These are phyloP conservation scores for Macrolepiota dolichaula DNA, from an alignment of 768 basidiomycete genomes.

Conservation along the genomic window DNA sequence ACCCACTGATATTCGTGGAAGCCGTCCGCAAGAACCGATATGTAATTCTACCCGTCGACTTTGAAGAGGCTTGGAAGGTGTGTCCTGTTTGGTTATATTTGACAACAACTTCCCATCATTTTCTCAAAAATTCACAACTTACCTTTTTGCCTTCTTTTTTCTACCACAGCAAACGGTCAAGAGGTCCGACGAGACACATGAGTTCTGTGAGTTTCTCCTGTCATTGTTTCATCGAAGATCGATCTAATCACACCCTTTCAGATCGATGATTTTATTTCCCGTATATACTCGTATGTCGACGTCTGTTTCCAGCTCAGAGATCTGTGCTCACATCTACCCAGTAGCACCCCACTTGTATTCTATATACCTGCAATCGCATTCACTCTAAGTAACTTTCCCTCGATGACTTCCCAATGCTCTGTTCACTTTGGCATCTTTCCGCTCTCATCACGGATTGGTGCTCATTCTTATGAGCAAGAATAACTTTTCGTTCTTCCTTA, in stretches of 20 bases:
- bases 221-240: conserved; percentile 2
- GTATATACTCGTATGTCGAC: conserved; percentile 22
- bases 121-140: conserved; percentile 23
- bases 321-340: conserved; percentile 4
- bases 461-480: conserved; percentile 86
- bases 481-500: conserved; percentile 8
- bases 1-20: conserved; percentile 23
- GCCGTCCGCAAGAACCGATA: conserved; percentile 99
- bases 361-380: conserved; percentile 17
- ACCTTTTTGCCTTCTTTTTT: conserved; percentile 27
- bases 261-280: conserved; percentile 31
- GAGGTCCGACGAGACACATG: conserved; percentile 91
- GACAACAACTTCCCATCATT: conserved; percentile 20
- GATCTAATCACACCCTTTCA: conserved; percentile 19
- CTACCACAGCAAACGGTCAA: conserved; percentile 89
- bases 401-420: conserved; percentile 39
- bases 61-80: conserved; percentile 99
- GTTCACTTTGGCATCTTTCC: conserved; percentile 86
- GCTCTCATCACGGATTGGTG: conserved; percentile 60
- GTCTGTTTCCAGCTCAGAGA: not conserved
- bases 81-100: conserved; percentile 58
- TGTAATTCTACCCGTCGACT: conserved; percentile 93
- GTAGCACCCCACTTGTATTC: conserved; percentile 15
- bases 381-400: conserved; percentile 16
- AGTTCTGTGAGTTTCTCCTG: conserved; percentile 72